These are phyloP conservation scores for Rachicladosporium sp. DNA, from an alignment of 2,329 filamentous ascomycete species.

Conservation along the genomic window DNA sequence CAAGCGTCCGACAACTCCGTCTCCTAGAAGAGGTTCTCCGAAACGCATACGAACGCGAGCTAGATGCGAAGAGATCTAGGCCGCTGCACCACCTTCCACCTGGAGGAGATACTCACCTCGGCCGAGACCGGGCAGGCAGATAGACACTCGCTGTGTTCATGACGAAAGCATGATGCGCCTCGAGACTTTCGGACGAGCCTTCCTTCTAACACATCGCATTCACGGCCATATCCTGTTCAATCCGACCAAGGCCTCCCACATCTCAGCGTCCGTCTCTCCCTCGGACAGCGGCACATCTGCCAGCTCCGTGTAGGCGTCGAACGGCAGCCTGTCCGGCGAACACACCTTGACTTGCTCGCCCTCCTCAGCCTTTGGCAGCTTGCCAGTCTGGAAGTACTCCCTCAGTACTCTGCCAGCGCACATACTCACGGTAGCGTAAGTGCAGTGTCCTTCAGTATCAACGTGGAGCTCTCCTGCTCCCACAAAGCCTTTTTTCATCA, in stretches of 20 bases:
- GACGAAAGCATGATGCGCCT: too few species aligned
- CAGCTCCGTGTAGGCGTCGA: constrained; percentile 5
- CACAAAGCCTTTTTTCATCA: constrained; percentile 30
- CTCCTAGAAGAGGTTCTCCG: too few species aligned
- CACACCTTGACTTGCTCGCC: constrained; percentile 16
- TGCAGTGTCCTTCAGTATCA: constrained; percentile 26
- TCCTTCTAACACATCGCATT: too few species aligned
- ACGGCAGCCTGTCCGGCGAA: constrained; percentile 17
- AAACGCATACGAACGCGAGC: too few species aligned
- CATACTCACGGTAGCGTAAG: constrained; percentile 21
- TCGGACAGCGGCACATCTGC: neutral
- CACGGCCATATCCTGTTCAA: neutral
- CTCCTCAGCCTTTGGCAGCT: constrained; percentile 21
- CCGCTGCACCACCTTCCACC: too few species aligned
- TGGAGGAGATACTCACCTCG: too few species aligned
- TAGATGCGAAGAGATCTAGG: too few species aligned
- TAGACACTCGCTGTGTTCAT: too few species aligned
- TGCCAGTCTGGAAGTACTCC: constrained; percentile 22
- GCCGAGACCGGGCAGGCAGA: too few species aligned
- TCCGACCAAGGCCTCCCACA: neutral
- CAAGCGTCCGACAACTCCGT: too few species aligned
- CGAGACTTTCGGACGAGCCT: too few species aligned
- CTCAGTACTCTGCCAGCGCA: constrained; percentile 25
- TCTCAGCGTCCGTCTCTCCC: neutral
- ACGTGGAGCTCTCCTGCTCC: constrained; percentile 33